These are phyloP conservation scores for Lactarius pseudohatsudake DNA, from an alignment of 768 basidiomycete genomes.

Conservation along the genomic window DNA sequence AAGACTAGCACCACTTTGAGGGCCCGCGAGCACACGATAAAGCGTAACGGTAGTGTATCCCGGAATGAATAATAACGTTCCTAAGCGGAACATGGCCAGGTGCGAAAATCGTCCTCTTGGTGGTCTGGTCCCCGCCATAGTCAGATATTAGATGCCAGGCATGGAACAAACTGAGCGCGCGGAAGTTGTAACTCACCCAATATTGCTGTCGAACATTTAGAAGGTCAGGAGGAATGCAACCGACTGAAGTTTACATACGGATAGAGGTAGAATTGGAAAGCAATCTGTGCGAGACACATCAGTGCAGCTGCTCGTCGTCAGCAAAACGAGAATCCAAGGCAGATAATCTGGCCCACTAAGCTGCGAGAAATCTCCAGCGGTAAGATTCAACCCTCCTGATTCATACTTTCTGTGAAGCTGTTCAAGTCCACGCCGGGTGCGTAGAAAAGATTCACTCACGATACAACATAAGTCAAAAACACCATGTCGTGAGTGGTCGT, in stretches of 20 bases:
- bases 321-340: constrained; percentile 11
- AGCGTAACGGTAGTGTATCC: constrained; percentile 79
- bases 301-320: constrained; percentile 64
- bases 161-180: too few species aligned
- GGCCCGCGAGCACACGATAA: constrained; percentile 72
- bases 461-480: constrained; percentile 88
- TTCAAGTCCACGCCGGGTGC: constrained; percentile 11
- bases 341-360: constrained; percentile 57
- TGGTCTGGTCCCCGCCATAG: constrained; percentile 41
- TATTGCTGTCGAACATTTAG: too few species aligned
- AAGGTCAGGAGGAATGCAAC: not conserved
- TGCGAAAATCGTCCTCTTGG: constrained; percentile 82
- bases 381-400: constrained; percentile 87
- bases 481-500: constrained; percentile 88
- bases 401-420: constrained; percentile 59
- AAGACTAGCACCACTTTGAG: constrained; percentile 66
- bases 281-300: constrained; percentile 93
- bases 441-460: constrained; percentile 25
- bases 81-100: constrained; percentile 87
- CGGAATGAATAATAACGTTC: constrained; percentile 83
- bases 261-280: constrained; percentile 89
- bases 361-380: constrained; percentile 89
- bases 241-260: constrained; percentile 55
- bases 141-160: not conserved
- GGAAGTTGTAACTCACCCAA: not conserved